These are phyloP conservation scores for Cercospora beticola DNA, from an alignment of 2,329 filamentous ascomycete species.

Conservation along the genomic window DNA sequence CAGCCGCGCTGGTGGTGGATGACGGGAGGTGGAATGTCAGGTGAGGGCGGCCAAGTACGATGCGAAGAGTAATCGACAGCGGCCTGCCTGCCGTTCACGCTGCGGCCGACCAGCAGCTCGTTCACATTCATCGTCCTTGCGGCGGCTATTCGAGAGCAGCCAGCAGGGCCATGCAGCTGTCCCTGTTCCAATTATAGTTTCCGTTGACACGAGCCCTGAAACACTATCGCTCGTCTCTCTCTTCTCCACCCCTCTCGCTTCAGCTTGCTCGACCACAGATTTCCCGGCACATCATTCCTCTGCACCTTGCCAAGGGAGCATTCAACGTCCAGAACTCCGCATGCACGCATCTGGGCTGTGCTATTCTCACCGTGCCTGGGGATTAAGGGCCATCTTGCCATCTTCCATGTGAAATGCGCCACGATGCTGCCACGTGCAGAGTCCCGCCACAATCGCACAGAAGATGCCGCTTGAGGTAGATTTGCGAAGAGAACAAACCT, in stretches of 20 bases:
- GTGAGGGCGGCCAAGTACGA: background rate
- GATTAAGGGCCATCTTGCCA: background rate
- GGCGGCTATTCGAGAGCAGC: background rate
- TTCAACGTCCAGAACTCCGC: background rate
- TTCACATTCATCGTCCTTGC: background rate
- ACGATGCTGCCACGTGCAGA: background rate
- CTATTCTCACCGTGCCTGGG: background rate
- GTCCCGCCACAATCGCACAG: background rate
- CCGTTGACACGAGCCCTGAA: background rate
- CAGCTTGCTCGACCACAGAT: background rate
- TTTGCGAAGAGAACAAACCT: background rate
- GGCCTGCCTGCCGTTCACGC: background rate
- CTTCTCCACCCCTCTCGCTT: background rate
- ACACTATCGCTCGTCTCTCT: background rate
- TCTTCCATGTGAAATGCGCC: background rate
- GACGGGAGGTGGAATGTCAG: background rate
- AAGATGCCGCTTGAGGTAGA: background rate
- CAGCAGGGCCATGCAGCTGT: background rate
- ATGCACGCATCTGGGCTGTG: background rate
- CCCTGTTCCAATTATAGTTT: slow-evolving; percentile 1
- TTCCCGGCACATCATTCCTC: background rate
- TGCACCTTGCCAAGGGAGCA: background rate
- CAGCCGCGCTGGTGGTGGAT: background rate
- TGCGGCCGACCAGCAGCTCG: background rate
- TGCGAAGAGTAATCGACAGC: background rate